Percentiles rank a stretch among this genome's conserved stretches.
These are phyloP conservation scores for Aegilops bicornis DNA, from an alignment of 176 grass and related monocot genomes.

Conservation along the genomic window DNA sequence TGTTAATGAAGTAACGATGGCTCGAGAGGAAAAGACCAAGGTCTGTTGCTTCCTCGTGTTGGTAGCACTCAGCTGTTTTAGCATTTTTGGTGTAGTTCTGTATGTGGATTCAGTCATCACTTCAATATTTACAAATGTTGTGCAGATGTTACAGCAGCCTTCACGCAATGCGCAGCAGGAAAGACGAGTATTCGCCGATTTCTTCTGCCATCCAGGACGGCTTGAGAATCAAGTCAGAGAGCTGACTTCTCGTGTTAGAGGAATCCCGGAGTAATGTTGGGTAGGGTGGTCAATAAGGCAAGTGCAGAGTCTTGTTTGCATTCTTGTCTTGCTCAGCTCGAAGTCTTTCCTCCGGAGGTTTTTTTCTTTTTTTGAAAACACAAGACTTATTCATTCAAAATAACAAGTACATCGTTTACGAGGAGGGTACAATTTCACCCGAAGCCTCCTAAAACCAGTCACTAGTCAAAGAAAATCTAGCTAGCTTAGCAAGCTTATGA, in stretches of 20 bases:
- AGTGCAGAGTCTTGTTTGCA: neutral
- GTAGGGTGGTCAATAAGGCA: neutral
- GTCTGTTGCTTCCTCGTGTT: slow-evolving; percentile 31
- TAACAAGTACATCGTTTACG: neutral
- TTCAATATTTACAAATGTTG: neutral
- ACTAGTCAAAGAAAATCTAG: too few species aligned
- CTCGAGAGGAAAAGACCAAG: slow-evolving; percentile 70
- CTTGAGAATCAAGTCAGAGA: slow-evolving; percentile 67
- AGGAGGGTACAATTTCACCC: too few species aligned
- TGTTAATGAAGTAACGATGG: slow-evolving; percentile 86
- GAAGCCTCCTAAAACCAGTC: too few species aligned
- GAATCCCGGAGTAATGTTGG: slow-evolving; percentile 33
- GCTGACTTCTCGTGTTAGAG: slow-evolving; percentile 43
- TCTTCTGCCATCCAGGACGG: slow-evolving; percentile 66
- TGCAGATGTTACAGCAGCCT: slow-evolving; percentile 64
- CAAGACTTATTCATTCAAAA: neutral
- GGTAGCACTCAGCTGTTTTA: neutral
- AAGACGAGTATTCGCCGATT: slow-evolving; percentile 65
- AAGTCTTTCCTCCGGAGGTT: neutral
- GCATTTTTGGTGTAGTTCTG: neutral
- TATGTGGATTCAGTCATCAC: slow-evolving; percentile 14
- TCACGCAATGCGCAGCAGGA: slow-evolving; percentile 51
- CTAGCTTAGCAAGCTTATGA: too few species aligned
- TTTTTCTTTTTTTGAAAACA: neutral
- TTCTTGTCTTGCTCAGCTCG: neutral